phyloP scores from a whole-genome alignment of 495 filamentous ascomycete genomes.

The Lichenothelia convexa region DNA sequence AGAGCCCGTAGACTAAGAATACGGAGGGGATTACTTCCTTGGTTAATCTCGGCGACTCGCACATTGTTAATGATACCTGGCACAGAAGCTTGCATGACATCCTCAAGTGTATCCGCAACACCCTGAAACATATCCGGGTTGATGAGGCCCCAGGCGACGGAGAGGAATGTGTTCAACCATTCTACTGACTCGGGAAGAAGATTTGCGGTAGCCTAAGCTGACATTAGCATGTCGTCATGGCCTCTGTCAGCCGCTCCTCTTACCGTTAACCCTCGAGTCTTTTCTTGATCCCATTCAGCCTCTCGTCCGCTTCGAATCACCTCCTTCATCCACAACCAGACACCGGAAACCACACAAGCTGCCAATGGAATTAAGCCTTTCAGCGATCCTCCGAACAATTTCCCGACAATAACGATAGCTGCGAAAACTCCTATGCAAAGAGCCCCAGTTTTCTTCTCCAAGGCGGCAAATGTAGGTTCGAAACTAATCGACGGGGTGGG shows the following conservation, averaged over 20 bases:
- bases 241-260: conserved; percentile 11
- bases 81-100: conserved; percentile 91
- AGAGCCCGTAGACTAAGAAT: conserved; percentile 81
- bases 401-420: conserved; percentile 58
- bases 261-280: conserved; percentile 64
- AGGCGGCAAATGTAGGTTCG: conserved; percentile 58
- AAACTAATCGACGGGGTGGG: conserved; percentile 77
- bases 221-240: neutral
- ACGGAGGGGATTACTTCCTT: conserved; percentile 74
- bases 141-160: conserved; percentile 69
- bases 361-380: conserved; percentile 57
- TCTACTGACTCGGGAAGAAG: conserved; percentile 83
- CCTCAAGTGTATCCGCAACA: conserved; percentile 57
- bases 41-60: conserved; percentile 86
- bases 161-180: conserved; percentile 82
- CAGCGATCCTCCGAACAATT: conserved; percentile 57
- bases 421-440: conserved; percentile 51
- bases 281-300: conserved; percentile 76
- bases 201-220: conserved; percentile 49
- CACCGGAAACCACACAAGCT: conserved; percentile 47
- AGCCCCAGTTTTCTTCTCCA: conserved; percentile 52
- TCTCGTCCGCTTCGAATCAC: conserved; percentile 62
- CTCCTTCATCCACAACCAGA: conserved; percentile 81
- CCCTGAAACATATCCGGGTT: conserved; percentile 84
- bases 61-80: conserved; percentile 84